A percentile compares a stretch with the other conserved stretches of the same genome.
Conservation (phyloP, 306 rosid species). For the Prunus fruticosa region DNA sequence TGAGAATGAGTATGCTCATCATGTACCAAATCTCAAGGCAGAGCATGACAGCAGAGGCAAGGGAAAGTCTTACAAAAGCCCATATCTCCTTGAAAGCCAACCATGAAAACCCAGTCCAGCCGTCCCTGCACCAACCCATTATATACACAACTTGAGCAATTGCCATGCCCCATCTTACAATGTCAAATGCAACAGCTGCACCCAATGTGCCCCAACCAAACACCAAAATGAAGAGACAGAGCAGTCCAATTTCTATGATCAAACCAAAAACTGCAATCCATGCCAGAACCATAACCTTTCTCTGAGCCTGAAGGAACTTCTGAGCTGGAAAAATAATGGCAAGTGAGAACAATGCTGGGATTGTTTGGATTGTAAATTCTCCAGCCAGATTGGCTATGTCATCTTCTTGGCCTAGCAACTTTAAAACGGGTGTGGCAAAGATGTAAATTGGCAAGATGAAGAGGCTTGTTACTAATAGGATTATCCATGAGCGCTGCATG, state of each 20-base stretch:
- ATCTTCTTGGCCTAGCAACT: conserved; percentile 56
- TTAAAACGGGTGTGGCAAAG: conserved; percentile 58
- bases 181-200: conserved; percentile 57
- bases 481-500: conserved; percentile 80
- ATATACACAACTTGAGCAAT: conserved; percentile 61
- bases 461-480: conserved; percentile 41
- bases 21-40: conserved; percentile 67
- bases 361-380: conserved; percentile 33
- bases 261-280: conserved; percentile 64
- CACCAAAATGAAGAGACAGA: conserved; percentile 44
- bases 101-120: conserved; percentile 74
- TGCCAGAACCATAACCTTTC: conserved; percentile 52
- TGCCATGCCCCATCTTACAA: conserved; percentile 56
- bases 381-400: conserved; percentile 72
- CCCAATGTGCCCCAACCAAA: conserved; percentile 58
- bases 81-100: conserved; percentile 64
- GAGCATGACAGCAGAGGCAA: conserved; percentile 83
- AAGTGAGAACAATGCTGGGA: conserved; percentile 64
- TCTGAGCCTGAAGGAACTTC: conserved; percentile 78
- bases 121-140: conserved; percentile 62
- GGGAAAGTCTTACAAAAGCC: conserved; percentile 67
- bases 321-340: conserved; percentile 64
- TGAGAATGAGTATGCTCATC: conserved; percentile 27
- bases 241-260: conserved; percentile 39
- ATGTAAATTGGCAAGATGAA: conserved; percentile 60